Base-by-base conservation (phyloP, 2,329 filamentous ascomycete species). In the Spiromastix sp. region DNA sequence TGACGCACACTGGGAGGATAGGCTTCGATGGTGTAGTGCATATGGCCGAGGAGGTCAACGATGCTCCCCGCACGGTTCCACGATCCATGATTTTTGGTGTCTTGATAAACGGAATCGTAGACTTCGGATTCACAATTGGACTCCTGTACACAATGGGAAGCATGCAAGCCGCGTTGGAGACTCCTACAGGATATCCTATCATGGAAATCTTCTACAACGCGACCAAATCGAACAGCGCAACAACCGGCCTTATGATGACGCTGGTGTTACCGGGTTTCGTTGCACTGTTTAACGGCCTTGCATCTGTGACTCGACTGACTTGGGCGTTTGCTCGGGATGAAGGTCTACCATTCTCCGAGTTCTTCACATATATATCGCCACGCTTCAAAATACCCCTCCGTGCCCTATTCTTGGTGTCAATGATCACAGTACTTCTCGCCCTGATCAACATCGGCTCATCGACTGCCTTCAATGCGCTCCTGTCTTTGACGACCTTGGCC, bases 291-390 rank as follows among this genome's bases (percentile, higher is more conserved):
- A 55, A 52, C 22, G 50, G 56, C 41, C 41, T 59, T 3, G 56
- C 56, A 3, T 54, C 59, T 3, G 45, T 50, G 7, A 55, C 51
- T 32, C 54, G 59, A 8, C 46, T 52, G 30, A 38, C 54, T 9
- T 60, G 52, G 43, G 54, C 58, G 11, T 62, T 62, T 44, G 69
- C 72, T 0, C 63, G 73, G 13, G 70, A 77, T 46, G 55, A 63
- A 16, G 72, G 72, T 0, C 67, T 68, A 0, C 73, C 73, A 0
- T 74, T 69, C 46, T 56, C 59, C 9, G 24, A 39, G 2, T 61
- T 59, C 51, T 45, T 77, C 40, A 54, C 65, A 49, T 30, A 20
- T 7, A 54, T 49, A 15, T 40, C 40, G 17, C 43, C 44, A 10
- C 26, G 22, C 5, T 42, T 35, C 21, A 44, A 48, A 11, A 46